A percentile compares a stretch with the other conserved stretches of the same genome.
phyloP scores from a whole-genome alignment of 495 filamentous ascomycete genomes.

The Cenococcum geophilum region DNA sequence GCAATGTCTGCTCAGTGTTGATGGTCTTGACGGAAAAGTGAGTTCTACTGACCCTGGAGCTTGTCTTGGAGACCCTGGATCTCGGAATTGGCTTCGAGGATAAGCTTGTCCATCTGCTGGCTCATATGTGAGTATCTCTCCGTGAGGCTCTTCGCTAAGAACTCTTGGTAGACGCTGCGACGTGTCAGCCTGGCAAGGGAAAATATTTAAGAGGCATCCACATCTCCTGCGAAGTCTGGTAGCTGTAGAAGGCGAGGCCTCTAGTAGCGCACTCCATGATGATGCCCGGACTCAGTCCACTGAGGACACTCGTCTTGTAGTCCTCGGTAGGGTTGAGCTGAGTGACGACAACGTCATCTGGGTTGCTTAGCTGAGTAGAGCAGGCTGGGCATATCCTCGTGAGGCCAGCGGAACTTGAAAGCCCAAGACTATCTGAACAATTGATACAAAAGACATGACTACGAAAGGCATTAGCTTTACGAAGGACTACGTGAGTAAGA shows the following conservation, averaged over 20 bases:
- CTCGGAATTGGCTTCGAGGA: slow-evolving; percentile 75
- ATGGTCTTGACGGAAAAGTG: not conserved
- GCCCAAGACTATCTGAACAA: slow-evolving; percentile 64
- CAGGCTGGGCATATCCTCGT: slow-evolving; percentile 78
- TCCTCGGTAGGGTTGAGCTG: slow-evolving; percentile 82
- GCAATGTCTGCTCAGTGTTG: not conserved
- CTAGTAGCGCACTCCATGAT: slow-evolving; percentile 89
- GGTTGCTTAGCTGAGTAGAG: slow-evolving; percentile 57
- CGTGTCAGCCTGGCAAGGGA: slow-evolving; percentile 2
- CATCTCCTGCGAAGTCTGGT: slow-evolving; percentile 91
- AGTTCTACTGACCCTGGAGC: slow-evolving; percentile 42
- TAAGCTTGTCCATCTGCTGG: slow-evolving; percentile 69
- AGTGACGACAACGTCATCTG: slow-evolving; percentile 71
- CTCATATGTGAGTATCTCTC: slow-evolving; percentile 68
- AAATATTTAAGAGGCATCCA: slow-evolving; percentile 32
- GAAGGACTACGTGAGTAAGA: slow-evolving; percentile 9
- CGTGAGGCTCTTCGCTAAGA: slow-evolving; percentile 61
- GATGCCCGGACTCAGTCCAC: slow-evolving; percentile 72
- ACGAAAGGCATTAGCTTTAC: slow-evolving; percentile 16
- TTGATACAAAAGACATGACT: slow-evolving; percentile 83
- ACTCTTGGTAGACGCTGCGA: slow-evolving; percentile 75
- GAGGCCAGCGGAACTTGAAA: slow-evolving; percentile 52
- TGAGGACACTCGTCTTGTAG: slow-evolving; percentile 86
- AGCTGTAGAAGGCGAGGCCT: slow-evolving; percentile 82
- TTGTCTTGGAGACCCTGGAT: slow-evolving; percentile 63